phyloP scores from a whole-genome alignment of 352 stramenopile species.

The Pythium utonaiense region DNA sequence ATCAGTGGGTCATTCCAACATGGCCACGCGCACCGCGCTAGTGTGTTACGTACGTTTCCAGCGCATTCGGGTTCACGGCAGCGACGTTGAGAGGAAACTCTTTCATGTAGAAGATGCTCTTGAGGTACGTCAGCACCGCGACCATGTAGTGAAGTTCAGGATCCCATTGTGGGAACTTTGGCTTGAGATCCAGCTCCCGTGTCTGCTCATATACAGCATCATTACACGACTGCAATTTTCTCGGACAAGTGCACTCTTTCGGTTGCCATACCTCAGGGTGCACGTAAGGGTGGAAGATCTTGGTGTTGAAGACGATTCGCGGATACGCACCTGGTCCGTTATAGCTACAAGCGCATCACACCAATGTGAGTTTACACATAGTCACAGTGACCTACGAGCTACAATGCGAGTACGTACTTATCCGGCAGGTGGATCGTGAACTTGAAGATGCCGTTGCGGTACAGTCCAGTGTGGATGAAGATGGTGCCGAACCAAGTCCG shows the following conservation, averaged over 20 bases:
- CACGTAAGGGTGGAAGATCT: slow-evolving; percentile 94
- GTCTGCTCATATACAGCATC: slow-evolving; percentile 32
- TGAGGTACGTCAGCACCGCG: slow-evolving; percentile 94
- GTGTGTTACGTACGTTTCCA: slow-evolving; percentile 68
- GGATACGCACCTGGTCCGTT: slow-evolving; percentile 93
- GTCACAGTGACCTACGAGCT: slow-evolving; percentile 1
- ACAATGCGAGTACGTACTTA: slow-evolving; percentile 29
- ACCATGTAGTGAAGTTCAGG: slow-evolving; percentile 94
- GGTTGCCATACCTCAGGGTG: slow-evolving; percentile 44
- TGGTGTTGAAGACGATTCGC: slow-evolving; percentile 90
- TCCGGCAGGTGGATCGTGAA: slow-evolving; percentile 89
- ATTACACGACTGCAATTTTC: background rate
- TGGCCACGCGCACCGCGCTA: background rate
- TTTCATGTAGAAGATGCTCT: slow-evolving; percentile 98
- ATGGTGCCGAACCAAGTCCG: slow-evolving; percentile 94
- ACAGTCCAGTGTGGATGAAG: slow-evolving; percentile 94
- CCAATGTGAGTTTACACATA: background rate
- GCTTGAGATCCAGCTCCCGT: slow-evolving; percentile 88
- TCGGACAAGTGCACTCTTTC: background rate
- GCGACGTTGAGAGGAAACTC: slow-evolving; percentile 66
- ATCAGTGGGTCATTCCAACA: background rate
- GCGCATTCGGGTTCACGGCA: slow-evolving; percentile 83
- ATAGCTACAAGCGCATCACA: slow-evolving; percentile 66
- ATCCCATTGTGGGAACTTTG: slow-evolving; percentile 92
- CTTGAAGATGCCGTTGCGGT: slow-evolving; percentile 97